Percentiles rank a stretch among this genome's conserved stretches.
phyloP scores from a whole-genome alignment of 192 early-diverging fungal genomes.

The Rhizophlyctis rosea region DNA sequence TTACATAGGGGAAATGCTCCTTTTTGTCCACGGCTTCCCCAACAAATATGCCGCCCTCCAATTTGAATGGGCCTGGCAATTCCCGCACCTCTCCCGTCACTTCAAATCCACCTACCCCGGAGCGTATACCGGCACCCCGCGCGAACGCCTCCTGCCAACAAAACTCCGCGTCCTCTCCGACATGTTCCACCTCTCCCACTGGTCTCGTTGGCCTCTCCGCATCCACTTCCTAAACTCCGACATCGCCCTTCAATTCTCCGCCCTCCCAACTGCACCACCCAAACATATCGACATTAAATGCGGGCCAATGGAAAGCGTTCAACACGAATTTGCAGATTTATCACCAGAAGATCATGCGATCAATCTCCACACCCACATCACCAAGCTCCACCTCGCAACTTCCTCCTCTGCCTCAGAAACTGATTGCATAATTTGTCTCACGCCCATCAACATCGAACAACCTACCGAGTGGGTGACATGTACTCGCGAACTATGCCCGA shows the following conservation, averaged over 20 bases:
- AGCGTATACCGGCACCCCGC: conserved; percentile 17
- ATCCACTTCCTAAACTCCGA: conserved; percentile 12
- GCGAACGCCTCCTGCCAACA: conserved; percentile 17
- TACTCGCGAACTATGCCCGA: conserved; percentile 11
- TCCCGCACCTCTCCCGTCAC: conserved; percentile 46
- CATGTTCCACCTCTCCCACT: conserved; percentile 34
- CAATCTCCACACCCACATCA: not conserved
- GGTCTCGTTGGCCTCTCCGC: conserved; percentile 23
- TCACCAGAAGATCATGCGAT: not conserved
- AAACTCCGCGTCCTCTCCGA: conserved; percentile 37
- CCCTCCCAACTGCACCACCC: conserved; percentile 11
- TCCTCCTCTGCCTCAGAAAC: not conserved
- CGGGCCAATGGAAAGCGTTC: conserved; percentile 14
- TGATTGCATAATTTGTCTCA: conserved; percentile 12
- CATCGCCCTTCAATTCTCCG: conserved; percentile 11
- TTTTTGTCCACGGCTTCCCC: conserved; percentile 47
- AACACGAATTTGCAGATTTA: not conserved
- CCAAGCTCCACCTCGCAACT: not conserved
- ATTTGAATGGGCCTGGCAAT: conserved; percentile 55
- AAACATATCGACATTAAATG: conserved; percentile 8
- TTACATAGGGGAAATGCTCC: conserved; percentile 41
- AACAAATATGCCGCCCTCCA: conserved; percentile 46
- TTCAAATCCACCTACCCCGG: conserved; percentile 21
- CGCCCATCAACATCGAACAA: not conserved
- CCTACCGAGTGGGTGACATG: conserved; percentile 17